A percentile compares a stretch with the other conserved stretches of the same genome.
These are phyloP conservation scores for Exophiala alcalophila DNA, from an alignment of 2,329 filamentous ascomycete genomes.

Conservation along the genomic window DNA sequence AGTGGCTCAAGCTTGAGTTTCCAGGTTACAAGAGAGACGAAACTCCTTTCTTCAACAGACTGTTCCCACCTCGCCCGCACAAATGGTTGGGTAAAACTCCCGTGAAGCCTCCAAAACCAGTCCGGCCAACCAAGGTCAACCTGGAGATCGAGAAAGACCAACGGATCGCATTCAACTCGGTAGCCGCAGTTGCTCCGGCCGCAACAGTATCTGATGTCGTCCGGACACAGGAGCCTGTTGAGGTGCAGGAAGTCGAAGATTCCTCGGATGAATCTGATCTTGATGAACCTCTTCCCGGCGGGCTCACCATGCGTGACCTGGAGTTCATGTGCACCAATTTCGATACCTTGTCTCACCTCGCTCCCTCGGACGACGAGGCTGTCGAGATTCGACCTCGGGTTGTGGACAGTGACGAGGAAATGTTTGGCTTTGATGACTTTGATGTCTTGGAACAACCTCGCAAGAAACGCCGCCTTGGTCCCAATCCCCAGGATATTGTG, in stretches of 20 bases:
- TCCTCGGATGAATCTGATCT: slow-evolving; percentile 52
- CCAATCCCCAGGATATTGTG: slow-evolving; percentile 45
- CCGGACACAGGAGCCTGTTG: slow-evolving; percentile 41
- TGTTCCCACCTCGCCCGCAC: slow-evolving; percentile 78
- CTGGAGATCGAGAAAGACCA: slow-evolving; percentile 84
- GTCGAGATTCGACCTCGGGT: slow-evolving; percentile 32
- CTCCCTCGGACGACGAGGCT: slow-evolving; percentile 35
- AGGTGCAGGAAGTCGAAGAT: slow-evolving; percentile 48
- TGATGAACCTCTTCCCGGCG: slow-evolving; percentile 64
- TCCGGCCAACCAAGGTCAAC: slow-evolving; percentile 82
- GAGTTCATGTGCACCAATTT: slow-evolving; percentile 84
- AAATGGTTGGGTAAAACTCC: slow-evolving; percentile 74
- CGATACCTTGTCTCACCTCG: slow-evolving; percentile 61
- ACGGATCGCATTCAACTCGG: slow-evolving; percentile 78
- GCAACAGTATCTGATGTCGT: slow-evolving; percentile 30
- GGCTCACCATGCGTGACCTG: slow-evolving; percentile 75
- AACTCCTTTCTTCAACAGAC: slow-evolving; percentile 73
- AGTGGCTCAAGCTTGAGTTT: slow-evolving; percentile 63
- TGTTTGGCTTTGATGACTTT: slow-evolving; percentile 55
- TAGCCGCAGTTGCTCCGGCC: slow-evolving; percentile 31
- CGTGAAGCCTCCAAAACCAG: slow-evolving; percentile 71
- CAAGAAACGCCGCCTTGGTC: slow-evolving; percentile 64
- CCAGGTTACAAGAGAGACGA: slow-evolving; percentile 75
- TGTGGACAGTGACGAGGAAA: slow-evolving; percentile 51
- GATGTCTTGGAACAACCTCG: slow-evolving; percentile 49